A percentile compares a stretch with the other conserved stretches of the same genome.
Evolutionary conservation across 2,329 filamentous ascomycete genomes (phyloP).

Genomic region (Aaosphaeria pasadenensis): DNA sequence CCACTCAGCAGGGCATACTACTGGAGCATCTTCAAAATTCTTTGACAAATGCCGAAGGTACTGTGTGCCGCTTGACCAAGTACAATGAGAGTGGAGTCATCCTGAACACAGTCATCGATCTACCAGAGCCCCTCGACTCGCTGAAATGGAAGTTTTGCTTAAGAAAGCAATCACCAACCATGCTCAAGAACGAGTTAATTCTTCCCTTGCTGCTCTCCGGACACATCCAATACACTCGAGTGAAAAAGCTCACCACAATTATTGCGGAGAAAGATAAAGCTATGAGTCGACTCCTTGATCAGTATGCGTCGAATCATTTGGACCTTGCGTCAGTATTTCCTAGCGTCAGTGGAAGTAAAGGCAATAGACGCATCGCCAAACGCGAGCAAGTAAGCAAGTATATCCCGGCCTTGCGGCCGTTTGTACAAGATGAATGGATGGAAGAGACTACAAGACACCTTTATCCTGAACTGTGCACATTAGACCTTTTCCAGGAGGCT

Average conservation of each 20-base stretch:
- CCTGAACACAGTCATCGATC: conserved; percentile 56
- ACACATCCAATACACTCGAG: conserved; percentile 45
- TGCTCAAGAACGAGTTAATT: conserved; percentile 50
- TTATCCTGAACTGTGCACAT: conserved; percentile 20
- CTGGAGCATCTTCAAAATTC: conserved; percentile 60
- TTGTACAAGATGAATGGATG: conserved; percentile 50
- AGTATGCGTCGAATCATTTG: conserved; percentile 54
- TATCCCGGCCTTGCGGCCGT: conserved; percentile 54
- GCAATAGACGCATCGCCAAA: conserved; percentile 43
- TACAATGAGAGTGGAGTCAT: conserved; percentile 37
- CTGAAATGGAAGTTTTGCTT: conserved; percentile 66
- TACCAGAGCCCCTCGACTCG: conserved; percentile 61
- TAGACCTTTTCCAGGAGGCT: conserved; percentile 33
- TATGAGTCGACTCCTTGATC: conserved; percentile 57
- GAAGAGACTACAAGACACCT: conserved; percentile 21
- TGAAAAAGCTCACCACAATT: conserved; percentile 48
- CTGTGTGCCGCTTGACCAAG: conserved; percentile 32
- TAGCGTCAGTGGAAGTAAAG: conserved; percentile 46
- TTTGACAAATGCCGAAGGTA: conserved; percentile 38
- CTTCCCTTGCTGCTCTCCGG: conserved; percentile 52
- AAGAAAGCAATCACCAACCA: conserved; percentile 36
- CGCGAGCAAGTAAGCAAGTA: conserved; percentile 52
- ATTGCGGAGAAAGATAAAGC: conserved; percentile 58
- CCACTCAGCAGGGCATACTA: conserved; percentile 65
- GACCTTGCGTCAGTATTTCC: conserved; percentile 59